Base-by-base conservation (phyloP, 495 filamentous ascomycete species). In the Alectoria sarmentosa region DNA sequence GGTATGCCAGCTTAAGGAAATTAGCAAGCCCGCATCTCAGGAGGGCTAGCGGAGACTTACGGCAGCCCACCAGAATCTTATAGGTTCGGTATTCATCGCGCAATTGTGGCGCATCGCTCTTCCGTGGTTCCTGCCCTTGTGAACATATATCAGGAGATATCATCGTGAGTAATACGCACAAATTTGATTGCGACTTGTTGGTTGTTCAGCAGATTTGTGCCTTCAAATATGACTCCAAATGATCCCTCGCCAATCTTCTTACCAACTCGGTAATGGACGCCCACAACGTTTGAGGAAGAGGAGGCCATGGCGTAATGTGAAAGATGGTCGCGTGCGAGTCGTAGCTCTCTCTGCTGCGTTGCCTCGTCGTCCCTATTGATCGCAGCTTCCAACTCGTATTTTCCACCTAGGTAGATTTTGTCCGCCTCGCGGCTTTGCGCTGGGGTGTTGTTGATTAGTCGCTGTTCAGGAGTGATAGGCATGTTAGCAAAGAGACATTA, bases 111-210 rank as follows among this genome's bases (percentile, higher is more conserved):
- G 94, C 94, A 82, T 99, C 94, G 72, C 93, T 97, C 79, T 99
- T 99, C 63, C 94, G 85, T 23, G 94, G 94, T 88, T 99, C 93
- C 92, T 96, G 32, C 65, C 75, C 64, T 21, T 74, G 69, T 64
- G 5, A 60, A 48, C 60, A 32, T 34, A n/a, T 67, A 65, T 58
- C n/a, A 23, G 28, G 8, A 34, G 28, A 57, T 59, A 26, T 7
- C 23, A 54, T 15, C 9, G 17, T 34, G 30, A 17, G 30, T 60
- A 36, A 58, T 21, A 88, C 91, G 72, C 79, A 96, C 93, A 79
- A 99, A 99, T 81, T 99, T 99, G 80, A 99, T 99, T 67, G 94
- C 94, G 63, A 99, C 94, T 77, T 96, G 94, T 76, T 98, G 94
- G 77, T 94, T 96, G 82, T 99, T 99, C 76, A 99, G 82, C 64